Percentiles rank a stretch among this genome's conserved stretches.
phyloP scores from a whole-genome alignment of 208 protist genomes.

The Trypanosoma rangeli region DNA sequence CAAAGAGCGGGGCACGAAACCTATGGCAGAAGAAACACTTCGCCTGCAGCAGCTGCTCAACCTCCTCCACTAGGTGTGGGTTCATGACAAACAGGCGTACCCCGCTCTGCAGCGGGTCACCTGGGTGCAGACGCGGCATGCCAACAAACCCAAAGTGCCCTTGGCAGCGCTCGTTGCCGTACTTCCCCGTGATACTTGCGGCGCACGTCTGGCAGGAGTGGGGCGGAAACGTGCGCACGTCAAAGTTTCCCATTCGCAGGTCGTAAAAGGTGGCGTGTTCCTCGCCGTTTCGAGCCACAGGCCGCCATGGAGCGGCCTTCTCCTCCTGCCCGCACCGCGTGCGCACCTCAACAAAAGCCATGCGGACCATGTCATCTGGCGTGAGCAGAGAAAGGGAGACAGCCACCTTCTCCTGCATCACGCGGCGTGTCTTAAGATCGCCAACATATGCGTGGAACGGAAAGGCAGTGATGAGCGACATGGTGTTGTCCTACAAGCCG shows the following conservation, averaged over 20 bases:
- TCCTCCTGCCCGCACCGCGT: slow-evolving; percentile 72
- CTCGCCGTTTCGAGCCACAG: slow-evolving; percentile 41
- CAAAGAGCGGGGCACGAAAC: slow-evolving; percentile 73
- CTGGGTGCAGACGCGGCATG: slow-evolving; percentile 79
- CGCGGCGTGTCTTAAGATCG: slow-evolving; percentile 78
- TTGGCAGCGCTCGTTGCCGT: slow-evolving; percentile 86
- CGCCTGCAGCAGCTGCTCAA: slow-evolving; percentile 74
- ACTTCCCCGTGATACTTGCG: slow-evolving; percentile 50
- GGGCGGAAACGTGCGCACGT: slow-evolving; percentile 65
- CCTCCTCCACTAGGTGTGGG: slow-evolving; percentile 74
- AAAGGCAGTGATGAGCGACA: slow-evolving; percentile 89
- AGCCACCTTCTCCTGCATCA: slow-evolving; percentile 55
- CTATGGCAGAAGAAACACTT: slow-evolving; percentile 89
- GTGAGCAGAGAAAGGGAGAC: slow-evolving; percentile 84
- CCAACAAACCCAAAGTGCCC: slow-evolving; percentile 87
- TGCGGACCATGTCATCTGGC: slow-evolving; percentile 74
- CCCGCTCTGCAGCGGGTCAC: slow-evolving; percentile 31
- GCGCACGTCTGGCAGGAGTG: slow-evolving; percentile 83
- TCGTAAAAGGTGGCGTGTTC: slow-evolving; percentile 81
- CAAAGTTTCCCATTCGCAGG: slow-evolving; percentile 90
- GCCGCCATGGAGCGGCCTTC: slow-evolving; percentile 52
- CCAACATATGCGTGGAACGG: slow-evolving; percentile 80
- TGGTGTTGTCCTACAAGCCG: slow-evolving; percentile 10
- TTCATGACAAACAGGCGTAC: slow-evolving; percentile 79
- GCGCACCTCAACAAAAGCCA: slow-evolving; percentile 82